Percentiles rank a stretch among this genome's conserved stretches.
Evolutionary conservation across 2,329 filamentous ascomycete species (phyloP).

Genomic region (Clonostachys chloroleuca): DNA sequence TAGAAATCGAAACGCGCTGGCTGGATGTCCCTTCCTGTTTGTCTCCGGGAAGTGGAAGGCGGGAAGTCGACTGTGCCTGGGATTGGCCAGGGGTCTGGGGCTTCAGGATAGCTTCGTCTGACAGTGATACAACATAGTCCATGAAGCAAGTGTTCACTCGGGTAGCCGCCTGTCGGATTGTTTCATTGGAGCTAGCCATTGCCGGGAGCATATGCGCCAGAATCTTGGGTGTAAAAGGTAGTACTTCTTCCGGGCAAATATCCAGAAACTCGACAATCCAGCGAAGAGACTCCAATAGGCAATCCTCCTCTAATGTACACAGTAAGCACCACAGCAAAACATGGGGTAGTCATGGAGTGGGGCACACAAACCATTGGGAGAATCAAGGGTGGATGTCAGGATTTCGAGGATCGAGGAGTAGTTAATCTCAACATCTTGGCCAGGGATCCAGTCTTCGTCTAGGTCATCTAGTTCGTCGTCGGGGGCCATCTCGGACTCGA

Average conservation of each 20-base stretch:
- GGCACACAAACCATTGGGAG: conserved; percentile 60
- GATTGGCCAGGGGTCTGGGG: conserved; percentile 8
- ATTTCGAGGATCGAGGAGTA: conserved; percentile 90
- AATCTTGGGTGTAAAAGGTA: conserved; percentile 90
- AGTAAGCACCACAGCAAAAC: conserved; percentile 3
- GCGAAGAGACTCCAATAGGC: conserved; percentile 81
- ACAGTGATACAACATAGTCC: conserved; percentile 89
- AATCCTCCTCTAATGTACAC: conserved; percentile 69
- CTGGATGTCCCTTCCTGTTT: conserved; percentile 41
- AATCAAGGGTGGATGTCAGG: conserved; percentile 81
- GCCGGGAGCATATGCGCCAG: conserved; percentile 88
- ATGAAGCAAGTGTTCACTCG: conserved; percentile 88
- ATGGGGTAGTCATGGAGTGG: background rate
- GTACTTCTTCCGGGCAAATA: conserved; percentile 93
- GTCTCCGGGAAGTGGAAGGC: conserved; percentile 36
- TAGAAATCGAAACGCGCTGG: conserved; percentile 47
- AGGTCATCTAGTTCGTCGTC: conserved; percentile 57
- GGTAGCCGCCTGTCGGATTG: conserved; percentile 81
- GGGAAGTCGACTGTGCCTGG: conserved; percentile 26
- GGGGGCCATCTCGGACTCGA: conserved; percentile 52
- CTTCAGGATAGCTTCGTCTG: conserved; percentile 55
- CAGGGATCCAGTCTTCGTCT: conserved; percentile 94
- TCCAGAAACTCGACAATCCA: conserved; percentile 98
- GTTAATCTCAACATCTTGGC: conserved; percentile 94
- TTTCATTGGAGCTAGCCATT: conserved; percentile 87